phyloP scores from a whole-genome alignment of 2,329 filamentous ascomycete genomes.

The Fusarium floridanum region DNA sequence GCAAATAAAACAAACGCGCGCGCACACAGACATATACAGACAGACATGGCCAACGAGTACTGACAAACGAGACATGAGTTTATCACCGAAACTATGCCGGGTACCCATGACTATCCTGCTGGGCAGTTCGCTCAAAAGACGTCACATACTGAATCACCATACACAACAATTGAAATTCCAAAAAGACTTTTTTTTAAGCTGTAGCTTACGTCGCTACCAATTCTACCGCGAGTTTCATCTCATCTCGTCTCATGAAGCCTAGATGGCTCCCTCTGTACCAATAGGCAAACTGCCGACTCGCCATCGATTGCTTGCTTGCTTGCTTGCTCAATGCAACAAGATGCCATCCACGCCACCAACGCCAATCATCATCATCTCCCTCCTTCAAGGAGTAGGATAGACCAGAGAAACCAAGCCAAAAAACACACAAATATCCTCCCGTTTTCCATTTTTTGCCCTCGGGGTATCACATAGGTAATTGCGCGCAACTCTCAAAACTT shows the following conservation, averaged over 20 bases:
- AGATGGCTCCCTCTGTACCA: constrained; percentile 1
- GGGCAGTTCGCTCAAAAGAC: neutral
- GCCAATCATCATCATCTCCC: constrained; percentile 19
- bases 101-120: neutral
- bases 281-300: constrained; percentile 5
- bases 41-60: neutral
- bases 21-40: neutral
- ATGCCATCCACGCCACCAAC: constrained; percentile 25
- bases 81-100: neutral
- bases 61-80: neutral
- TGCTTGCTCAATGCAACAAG: constrained; percentile 16
- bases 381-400: constrained; percentile 9
- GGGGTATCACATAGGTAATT: constrained; percentile 38
- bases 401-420: constrained; percentile 27
- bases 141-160: neutral
- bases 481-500: constrained; percentile 16
- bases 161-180: neutral
- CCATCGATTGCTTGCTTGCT: constrained; percentile 21
- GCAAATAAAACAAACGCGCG: neutral
- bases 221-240: constrained; percentile 3
- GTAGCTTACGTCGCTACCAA: constrained; percentile 23
- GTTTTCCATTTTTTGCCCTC: constrained; percentile 17
- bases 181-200: constrained; percentile 33
- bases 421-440: constrained; percentile 28
- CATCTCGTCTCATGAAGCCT: constrained; percentile 7